Conservation (phyloP, 306 rosid species). For the Cucurbita pepo region DNA sequence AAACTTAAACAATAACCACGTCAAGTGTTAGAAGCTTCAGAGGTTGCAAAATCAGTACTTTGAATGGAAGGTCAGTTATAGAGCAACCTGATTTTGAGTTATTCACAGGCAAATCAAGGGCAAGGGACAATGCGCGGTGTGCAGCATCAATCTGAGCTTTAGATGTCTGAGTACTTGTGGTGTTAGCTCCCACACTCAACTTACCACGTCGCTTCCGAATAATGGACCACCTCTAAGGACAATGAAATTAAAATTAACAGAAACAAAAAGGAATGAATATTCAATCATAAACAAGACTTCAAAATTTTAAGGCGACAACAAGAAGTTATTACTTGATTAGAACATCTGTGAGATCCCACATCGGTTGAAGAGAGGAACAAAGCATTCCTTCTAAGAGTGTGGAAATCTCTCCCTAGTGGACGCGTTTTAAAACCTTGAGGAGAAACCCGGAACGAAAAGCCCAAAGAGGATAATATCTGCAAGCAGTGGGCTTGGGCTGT, state of each 20-base stretch:
- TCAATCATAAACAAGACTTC: neutral
- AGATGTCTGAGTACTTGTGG: slow-evolving; percentile 25
- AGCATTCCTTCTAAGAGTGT: too few species aligned
- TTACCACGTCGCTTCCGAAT: slow-evolving; percentile 39
- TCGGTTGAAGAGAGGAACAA: too few species aligned
- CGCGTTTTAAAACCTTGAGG: too few species aligned
- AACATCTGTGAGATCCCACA: too few species aligned
- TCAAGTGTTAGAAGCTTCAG: neutral
- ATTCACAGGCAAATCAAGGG: slow-evolving; percentile 59
- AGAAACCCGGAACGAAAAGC: too few species aligned
- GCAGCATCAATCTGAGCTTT: slow-evolving; percentile 56
- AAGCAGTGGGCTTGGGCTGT: too few species aligned
- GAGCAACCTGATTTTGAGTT: slow-evolving; percentile 37
- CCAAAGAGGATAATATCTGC: too few species aligned
- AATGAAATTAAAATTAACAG: slow-evolving; percentile 4
- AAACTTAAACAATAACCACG: neutral
- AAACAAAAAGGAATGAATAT: neutral
- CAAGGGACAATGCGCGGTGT: slow-evolving; percentile 55
- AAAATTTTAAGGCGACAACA: neutral
- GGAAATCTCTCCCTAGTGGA: too few species aligned
- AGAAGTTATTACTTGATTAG: neutral
- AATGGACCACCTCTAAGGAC: slow-evolving; percentile 60
- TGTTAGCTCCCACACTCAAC: slow-evolving; percentile 20
- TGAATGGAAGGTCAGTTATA: neutral
- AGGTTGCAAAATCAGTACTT: neutral